Conservation (phyloP, 176 grass and related monocot genomes). For the Triticum urartu region DNA sequence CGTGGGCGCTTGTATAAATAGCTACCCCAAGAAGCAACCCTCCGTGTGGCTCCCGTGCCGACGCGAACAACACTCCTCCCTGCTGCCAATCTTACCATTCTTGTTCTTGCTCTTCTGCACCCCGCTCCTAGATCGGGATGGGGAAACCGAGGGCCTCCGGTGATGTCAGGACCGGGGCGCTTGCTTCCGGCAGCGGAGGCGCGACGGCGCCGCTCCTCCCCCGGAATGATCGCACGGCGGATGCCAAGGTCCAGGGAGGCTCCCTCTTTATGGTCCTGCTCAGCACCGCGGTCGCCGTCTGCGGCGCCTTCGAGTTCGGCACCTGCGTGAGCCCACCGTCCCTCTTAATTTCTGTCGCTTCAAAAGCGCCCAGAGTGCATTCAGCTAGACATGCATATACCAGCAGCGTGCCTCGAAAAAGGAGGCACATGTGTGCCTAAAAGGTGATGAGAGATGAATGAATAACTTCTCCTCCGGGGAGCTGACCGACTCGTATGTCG, state of each 20-base stretch:
- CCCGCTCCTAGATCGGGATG: neutral
- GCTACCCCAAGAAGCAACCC: neutral
- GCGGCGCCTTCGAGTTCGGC: conserved; percentile 83
- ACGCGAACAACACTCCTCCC: neutral
- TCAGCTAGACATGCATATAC: neutral
- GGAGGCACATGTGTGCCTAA: neutral
- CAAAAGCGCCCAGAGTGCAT: neutral
- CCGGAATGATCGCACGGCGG: neutral
- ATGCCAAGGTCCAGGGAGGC: conserved; percentile 10
- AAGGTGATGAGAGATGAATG: neutral
- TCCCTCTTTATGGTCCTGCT: conserved; percentile 53
- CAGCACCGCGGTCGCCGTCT: conserved; percentile 66
- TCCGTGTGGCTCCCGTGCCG: neutral
- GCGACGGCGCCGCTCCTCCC: conserved; percentile 35
- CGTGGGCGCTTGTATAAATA: neutral
- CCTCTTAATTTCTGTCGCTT: neutral
- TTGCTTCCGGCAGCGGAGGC: neutral
- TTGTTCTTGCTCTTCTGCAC: neutral
- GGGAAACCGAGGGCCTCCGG: conserved; percentile 22
- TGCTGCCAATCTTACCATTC: conserved; percentile 3
- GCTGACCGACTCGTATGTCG: neutral
- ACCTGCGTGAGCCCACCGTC: conserved; percentile 48
- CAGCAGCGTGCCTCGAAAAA: neutral
- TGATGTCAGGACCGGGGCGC: neutral
- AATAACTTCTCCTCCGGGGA: neutral